These are phyloP conservation scores for Neurospora sp. DNA, from an alignment of 495 filamentous ascomycete species.

Conservation along the genomic window DNA sequence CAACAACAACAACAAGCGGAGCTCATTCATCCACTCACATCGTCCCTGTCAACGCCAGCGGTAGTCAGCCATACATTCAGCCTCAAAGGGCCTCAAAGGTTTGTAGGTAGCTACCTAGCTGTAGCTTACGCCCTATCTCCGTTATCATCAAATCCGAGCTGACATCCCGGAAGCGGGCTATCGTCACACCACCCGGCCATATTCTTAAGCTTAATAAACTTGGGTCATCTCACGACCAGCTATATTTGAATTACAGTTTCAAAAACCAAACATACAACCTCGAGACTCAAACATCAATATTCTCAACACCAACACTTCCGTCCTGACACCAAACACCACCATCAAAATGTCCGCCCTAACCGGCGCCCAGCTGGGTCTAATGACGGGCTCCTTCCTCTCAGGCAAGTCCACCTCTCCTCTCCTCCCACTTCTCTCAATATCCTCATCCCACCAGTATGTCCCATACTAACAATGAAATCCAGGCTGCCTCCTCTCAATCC, in stretches of 20 bases:
- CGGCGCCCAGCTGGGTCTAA: not conserved
- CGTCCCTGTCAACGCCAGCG: not conserved
- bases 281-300: not conserved
- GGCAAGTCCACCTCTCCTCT: not conserved
- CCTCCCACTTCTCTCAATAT: not conserved
- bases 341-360: not conserved
- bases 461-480: not conserved
- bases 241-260: not conserved
- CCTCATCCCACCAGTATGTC: rapidly evolving
- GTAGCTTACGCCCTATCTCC: not conserved
- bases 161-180: not conserved
- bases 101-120: not conserved
- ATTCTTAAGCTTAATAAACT: not conserved
- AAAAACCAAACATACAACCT: not conserved
- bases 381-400: not conserved
- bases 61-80: not conserved
- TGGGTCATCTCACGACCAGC: not conserved
- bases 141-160: not conserved
- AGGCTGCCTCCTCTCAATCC: not conserved
- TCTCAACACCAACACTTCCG: not conserved
- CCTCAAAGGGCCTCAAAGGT: not conserved
- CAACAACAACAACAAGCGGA: not conserved
- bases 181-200: not conserved
- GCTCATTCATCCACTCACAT: not conserved
- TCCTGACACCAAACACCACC: not conserved